Evolutionary conservation across 2,329 filamentous ascomycete species (phyloP).

Genomic region (Cryoendolithus antarcticus): DNA sequence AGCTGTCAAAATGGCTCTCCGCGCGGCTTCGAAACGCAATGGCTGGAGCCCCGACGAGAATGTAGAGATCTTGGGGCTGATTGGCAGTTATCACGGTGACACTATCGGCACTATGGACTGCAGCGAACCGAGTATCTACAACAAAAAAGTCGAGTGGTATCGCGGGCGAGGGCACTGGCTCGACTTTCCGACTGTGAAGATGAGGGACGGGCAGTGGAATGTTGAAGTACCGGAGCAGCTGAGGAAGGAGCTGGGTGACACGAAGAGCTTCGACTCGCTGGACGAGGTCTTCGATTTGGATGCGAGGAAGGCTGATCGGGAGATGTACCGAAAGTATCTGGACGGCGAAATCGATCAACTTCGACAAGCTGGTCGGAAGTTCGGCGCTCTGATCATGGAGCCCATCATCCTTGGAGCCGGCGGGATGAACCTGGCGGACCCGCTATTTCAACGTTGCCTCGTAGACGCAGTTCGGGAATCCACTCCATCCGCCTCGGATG

Average conservation of each 20-base stretch:
- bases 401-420: conserved; percentile 70
- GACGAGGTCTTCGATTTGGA: conserved; percentile 24
- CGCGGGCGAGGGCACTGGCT: conserved; percentile 67
- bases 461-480: conserved; percentile 49
- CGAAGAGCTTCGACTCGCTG: conserved; percentile 20
- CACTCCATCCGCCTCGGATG: conserved; percentile 7
- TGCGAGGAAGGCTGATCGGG: conserved; percentile 28
- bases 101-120: conserved; percentile 84
- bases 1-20: conserved; percentile 71
- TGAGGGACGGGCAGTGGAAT: conserved; percentile 53
- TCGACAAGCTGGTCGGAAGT: conserved; percentile 43
- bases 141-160: conserved; percentile 81
- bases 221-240: conserved; percentile 41
- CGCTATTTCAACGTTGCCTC: conserved; percentile 64
- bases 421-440: conserved; percentile 75
- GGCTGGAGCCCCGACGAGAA: conserved; percentile 45
- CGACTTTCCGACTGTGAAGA: conserved; percentile 60
- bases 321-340: conserved; percentile 50
- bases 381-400: conserved; percentile 69
- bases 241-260: conserved; percentile 1
- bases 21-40: conserved; percentile 48
- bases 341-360: conserved; percentile 40
- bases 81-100: conserved; percentile 75
- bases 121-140: conserved; percentile 63
- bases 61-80: conserved; percentile 55